These are phyloP conservation scores for Curvularia spicifera DNA, from an alignment of 2,329 filamentous ascomycete species.

Conservation along the genomic window DNA sequence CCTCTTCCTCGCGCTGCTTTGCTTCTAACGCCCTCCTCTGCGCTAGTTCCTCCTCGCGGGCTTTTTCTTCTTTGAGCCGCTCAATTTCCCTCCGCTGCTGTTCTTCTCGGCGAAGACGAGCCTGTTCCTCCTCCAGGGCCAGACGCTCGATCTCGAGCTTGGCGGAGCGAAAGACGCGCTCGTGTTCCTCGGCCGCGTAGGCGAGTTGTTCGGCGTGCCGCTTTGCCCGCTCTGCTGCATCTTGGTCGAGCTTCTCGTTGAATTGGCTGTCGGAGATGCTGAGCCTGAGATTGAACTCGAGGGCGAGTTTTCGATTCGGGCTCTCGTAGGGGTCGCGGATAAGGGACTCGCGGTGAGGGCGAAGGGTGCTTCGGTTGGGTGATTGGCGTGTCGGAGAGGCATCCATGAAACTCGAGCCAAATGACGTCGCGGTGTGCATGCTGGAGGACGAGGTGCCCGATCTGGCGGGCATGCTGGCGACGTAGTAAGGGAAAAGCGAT, in stretches of 20 bases:
- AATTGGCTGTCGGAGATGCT: conserved; percentile 55
- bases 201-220: conserved; percentile 70
- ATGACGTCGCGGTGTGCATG: conserved; percentile 44
- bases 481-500: conserved; percentile 13
- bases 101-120: conserved; percentile 43
- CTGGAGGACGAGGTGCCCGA: conserved; percentile 44
- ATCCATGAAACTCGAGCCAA: conserved; percentile 41
- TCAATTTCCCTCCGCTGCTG: conserved; percentile 49
- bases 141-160: conserved; percentile 61
- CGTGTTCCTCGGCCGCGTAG: conserved; percentile 69
- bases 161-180: conserved; percentile 65
- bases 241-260: conserved; percentile 66
- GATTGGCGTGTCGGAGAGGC: conserved; percentile 44
- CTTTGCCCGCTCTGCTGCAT: conserved; percentile 67
- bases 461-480: conserved; percentile 37
- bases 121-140: conserved; percentile 51
- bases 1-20: conserved; percentile 43
- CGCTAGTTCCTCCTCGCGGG: conserved; percentile 50
- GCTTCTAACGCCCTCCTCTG: conserved; percentile 45
- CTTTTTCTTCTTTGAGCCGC: conserved; percentile 52
- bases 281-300: conserved; percentile 54
- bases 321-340: conserved; percentile 39
- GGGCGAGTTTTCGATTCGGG: conserved; percentile 43
- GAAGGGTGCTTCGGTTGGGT: conserved; percentile 35
- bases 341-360: conserved; percentile 33